Evolutionary conservation across 2,329 filamentous ascomycete species (phyloP).

Genomic region (Aspergillus calidoustus): DNA sequence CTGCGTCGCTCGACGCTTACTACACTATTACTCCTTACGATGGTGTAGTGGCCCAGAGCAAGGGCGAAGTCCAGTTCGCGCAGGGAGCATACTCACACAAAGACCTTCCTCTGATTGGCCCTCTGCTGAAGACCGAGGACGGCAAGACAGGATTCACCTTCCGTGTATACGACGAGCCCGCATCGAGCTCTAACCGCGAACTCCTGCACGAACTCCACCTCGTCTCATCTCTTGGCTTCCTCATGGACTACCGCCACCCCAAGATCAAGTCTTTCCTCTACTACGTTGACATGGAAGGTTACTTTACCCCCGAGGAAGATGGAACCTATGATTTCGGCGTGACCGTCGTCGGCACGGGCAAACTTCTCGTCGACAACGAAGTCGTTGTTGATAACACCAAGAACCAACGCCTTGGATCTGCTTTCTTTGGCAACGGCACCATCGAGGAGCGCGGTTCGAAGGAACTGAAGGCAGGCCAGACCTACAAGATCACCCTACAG

Average conservation of each 20-base stretch:
- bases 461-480: constrained; percentile 62
- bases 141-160: constrained; percentile 65
- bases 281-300: constrained; percentile 66
- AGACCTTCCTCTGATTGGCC: constrained; percentile 63
- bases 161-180: constrained; percentile 65
- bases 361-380: constrained; percentile 65
- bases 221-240: constrained; percentile 48
- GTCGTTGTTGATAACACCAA: constrained; percentile 69
- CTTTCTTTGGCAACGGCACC: constrained; percentile 69
- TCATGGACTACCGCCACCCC: constrained; percentile 61
- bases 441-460: constrained; percentile 65
- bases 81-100: constrained; percentile 69
- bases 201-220: constrained; percentile 57
- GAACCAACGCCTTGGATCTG: constrained; percentile 64
- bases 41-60: constrained; percentile 44
- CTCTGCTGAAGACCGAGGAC: constrained; percentile 55
- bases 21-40: constrained; percentile 52
- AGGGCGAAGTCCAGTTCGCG: constrained; percentile 53
- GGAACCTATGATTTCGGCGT: constrained; percentile 68
- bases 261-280: constrained; percentile 58
- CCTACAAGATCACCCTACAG: constrained; percentile 63
- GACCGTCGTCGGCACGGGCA: constrained; percentile 68
- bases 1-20: constrained; percentile 58
- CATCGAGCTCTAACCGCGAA: constrained; percentile 52
- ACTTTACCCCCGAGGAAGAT: constrained; percentile 63